Conservation (phyloP, 2,329 filamentous ascomycete genomes). For the Exophiala lecanii-corni region DNA sequence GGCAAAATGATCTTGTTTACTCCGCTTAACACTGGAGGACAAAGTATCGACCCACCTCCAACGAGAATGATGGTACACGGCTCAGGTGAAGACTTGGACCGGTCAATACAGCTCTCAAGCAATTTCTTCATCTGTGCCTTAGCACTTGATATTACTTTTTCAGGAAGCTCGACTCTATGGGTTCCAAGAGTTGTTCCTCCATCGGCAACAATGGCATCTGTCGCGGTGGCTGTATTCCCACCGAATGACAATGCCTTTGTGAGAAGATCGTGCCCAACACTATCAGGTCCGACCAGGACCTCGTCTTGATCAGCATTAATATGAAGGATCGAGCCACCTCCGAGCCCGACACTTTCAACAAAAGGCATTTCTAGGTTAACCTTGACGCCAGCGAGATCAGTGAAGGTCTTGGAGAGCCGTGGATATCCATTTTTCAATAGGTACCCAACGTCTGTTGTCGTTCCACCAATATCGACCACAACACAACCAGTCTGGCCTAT, state of each 20-base stretch:
- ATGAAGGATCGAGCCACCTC: constrained; percentile 49
- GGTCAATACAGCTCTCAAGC: constrained; percentile 51
- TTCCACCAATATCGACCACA: constrained; percentile 64
- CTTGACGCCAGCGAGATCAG: constrained; percentile 54
- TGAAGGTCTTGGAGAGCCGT: constrained; percentile 54
- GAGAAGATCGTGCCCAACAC: constrained; percentile 50
- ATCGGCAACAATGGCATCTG: constrained; percentile 46
- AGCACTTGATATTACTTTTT: constrained; percentile 33
- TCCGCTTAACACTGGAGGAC: constrained; percentile 43
- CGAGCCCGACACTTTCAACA: constrained; percentile 53
- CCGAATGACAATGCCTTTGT: constrained; percentile 51
- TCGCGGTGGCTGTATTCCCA: constrained; percentile 49
- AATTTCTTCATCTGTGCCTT: constrained; percentile 40
- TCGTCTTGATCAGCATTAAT: constrained; percentile 30
- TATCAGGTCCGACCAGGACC: constrained; percentile 51
- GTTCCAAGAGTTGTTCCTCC: constrained; percentile 28
- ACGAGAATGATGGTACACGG: constrained; percentile 50
- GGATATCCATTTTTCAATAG: constrained; percentile 60
- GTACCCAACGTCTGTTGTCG: constrained; percentile 60
- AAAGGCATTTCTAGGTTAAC: constrained; percentile 57
- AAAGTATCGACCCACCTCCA: constrained; percentile 54
- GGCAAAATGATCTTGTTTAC: constrained; percentile 49
- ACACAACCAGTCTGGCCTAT: constrained; percentile 43
- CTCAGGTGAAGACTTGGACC: constrained; percentile 53
- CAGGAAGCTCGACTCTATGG: constrained; percentile 21